A percentile compares a stretch with the other conserved stretches of the same genome.
Evolutionary conservation across 805 yeast genomes (phyloP).

Genomic region (Candida arabinofermentans): DNA sequence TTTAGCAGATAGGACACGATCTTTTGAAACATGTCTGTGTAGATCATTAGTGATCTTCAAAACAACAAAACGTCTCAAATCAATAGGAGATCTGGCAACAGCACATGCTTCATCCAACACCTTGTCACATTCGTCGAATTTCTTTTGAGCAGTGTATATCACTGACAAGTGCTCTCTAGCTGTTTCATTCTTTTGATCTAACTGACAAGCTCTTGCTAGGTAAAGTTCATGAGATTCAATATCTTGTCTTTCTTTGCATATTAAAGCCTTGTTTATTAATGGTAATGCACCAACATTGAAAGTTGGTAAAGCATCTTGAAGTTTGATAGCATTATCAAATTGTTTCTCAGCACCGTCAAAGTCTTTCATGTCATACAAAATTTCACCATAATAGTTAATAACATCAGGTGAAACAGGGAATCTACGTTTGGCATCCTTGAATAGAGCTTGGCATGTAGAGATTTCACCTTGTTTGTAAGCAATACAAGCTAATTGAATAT

Average conservation of each 20-base stretch:
- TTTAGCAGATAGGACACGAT: slow-evolving; percentile 59
- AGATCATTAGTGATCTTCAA: slow-evolving; percentile 90
- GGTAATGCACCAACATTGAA: slow-evolving; percentile 87
- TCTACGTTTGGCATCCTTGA: slow-evolving; percentile 63
- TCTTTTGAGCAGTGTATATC: slow-evolving; percentile 77
- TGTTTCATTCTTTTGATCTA: slow-evolving; percentile 86
- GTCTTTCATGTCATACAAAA: slow-evolving; percentile 77
- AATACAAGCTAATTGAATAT: slow-evolving; percentile 90
- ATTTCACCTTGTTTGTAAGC: slow-evolving; percentile 72
- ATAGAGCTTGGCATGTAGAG: slow-evolving; percentile 55
- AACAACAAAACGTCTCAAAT: slow-evolving; percentile 85
- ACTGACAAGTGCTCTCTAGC: slow-evolving; percentile 93
- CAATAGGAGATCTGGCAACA: slow-evolving; percentile 79
- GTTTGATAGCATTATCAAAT: slow-evolving; percentile 79
- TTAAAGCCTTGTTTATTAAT: slow-evolving; percentile 81
- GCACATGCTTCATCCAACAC: slow-evolving; percentile 80
- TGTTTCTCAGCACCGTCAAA: slow-evolving; percentile 69
- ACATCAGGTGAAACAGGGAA: slow-evolving; percentile 89
- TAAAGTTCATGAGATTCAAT: slow-evolving; percentile 58
- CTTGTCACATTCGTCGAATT: slow-evolving; percentile 74
- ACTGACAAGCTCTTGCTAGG: slow-evolving; percentile 68
- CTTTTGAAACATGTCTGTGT: slow-evolving; percentile 73
- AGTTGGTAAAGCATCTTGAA: slow-evolving; percentile 66
- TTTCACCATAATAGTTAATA: slow-evolving; percentile 94
- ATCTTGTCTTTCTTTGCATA: slow-evolving; percentile 53